Evolutionary conservation across 2,329 filamentous ascomycete species (phyloP).

Genomic region (Trichoderma semiorbis): DNA sequence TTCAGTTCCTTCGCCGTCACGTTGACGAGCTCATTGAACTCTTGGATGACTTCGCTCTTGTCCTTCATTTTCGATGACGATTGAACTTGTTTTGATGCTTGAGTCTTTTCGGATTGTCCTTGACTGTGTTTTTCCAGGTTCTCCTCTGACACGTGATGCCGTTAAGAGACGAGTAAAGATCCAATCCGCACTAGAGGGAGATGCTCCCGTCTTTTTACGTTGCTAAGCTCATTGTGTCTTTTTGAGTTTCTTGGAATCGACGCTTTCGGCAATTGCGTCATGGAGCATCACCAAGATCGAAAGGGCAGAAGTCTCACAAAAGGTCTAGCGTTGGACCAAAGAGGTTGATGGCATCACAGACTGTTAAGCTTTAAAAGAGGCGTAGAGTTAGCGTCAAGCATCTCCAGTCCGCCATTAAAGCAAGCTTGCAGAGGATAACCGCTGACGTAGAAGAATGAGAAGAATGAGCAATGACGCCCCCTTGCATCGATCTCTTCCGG

Average conservation of each 20-base stretch:
- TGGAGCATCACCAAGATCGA: conserved; percentile 1
- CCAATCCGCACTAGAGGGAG: not conserved
- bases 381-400: not conserved
- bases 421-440: not conserved
- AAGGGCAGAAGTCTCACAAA: not conserved
- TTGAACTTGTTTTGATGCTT: not conserved
- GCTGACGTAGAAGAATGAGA: conserved; percentile 4
- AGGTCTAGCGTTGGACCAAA: not conserved
- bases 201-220: not conserved
- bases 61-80: conserved; percentile 22
- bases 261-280: conserved; percentile 17
- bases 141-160: not conserved
- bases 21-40: conserved; percentile 66
- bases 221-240: not conserved
- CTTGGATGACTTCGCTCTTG: conserved; percentile 39
- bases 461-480: not conserved
- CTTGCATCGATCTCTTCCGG: not conserved
- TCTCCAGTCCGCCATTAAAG: not conserved
- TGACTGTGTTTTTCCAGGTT: not conserved
- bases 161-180: not conserved
- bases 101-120: not conserved
- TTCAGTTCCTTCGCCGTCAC: conserved; percentile 60
- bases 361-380: not conserved
- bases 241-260: conserved; percentile 2
- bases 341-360: not conserved